Conservation (phyloP, 306 rosid species). For the Parietaria judaica region DNA sequence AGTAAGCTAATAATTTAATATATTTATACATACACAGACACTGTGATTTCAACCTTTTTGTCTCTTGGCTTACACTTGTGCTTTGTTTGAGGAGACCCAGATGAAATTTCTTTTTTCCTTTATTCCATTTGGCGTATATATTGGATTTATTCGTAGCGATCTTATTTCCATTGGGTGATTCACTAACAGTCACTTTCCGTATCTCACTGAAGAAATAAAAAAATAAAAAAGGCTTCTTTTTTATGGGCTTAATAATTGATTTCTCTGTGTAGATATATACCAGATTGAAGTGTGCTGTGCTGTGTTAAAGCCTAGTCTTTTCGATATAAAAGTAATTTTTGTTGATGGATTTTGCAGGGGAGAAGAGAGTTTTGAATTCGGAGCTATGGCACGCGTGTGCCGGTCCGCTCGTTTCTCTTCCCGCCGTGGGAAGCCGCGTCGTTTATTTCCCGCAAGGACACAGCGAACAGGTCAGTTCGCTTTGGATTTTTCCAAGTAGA, state of each 20-base stretch:
- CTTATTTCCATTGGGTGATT: neutral
- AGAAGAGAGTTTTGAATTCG: conserved; percentile 75
- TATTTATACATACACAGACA: neutral
- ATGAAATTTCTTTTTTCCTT: conserved; percentile 2
- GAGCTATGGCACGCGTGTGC: conserved; percentile 99
- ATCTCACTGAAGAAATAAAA: neutral
- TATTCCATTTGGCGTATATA: neutral
- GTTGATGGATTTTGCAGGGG: conserved; percentile 56
- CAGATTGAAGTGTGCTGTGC: no score
- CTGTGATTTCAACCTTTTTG: conserved; percentile 11
- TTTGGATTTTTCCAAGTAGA: conserved; percentile 1
- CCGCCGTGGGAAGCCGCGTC: conserved; percentile 82
- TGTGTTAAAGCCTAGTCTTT: conserved; percentile 2
- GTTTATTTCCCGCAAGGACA: conserved; percentile 97
- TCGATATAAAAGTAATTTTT: conserved; percentile 13
- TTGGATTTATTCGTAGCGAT: neutral
- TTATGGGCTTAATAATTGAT: no score
- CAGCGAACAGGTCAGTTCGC: conserved; percentile 70
- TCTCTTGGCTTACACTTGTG: neutral
- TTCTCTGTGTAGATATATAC: no score
- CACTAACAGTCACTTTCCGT: neutral
- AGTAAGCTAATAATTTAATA: conserved; percentile 10
- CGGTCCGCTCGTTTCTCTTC: conserved; percentile 90
- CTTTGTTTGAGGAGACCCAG: neutral
- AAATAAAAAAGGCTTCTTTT: no score